Evolutionary conservation across 257 asterid genomes (phyloP), one percentile per base, ranked within the genome.

Genomic region (Hygrophila difformis): DNA sequence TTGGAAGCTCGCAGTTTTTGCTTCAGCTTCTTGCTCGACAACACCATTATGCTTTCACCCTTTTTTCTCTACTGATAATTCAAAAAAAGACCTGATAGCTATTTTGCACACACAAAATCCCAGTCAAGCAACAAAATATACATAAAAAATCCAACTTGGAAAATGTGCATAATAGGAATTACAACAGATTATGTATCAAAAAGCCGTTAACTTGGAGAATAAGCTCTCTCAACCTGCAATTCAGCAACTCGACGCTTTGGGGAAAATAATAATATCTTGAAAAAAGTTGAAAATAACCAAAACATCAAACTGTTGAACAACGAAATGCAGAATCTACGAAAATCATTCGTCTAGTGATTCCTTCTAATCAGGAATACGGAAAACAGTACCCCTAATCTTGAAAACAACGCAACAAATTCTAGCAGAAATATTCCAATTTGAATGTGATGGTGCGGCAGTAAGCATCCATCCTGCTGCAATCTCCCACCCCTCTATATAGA

Each of bases 11-110:
- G 63, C 31, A 80, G 44, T 78, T 70, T 78, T 57, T 78, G 78
- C 72, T 86, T 91, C 15, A 67, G 73, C 82, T 76, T 91, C 79
- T 86, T 91, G 67, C 80, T 80, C 31, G 96, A 91, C 29, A 78
- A 61, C 39, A 82, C 93, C 99, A 72, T 65, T 44, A 23, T 58
- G 50, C 4, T 18, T 29, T 38, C 24, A 26, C 18, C 53, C 39
- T 47, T 18, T 20, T 12, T 23, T n/a, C 15, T 33, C 12, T 5
- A 56, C 39, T 37, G n/a, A n/a, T n/a, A n/a, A 23, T 47, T 33
- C 50, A 59, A 59, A 39, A 55, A 60, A 8, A 17, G n/a, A 35
- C 44, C 66, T 59, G 59, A 22, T 24, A 56, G 24, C 9, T 6
- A 4, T 47, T 6, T 24, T 36, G 41, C 21, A 24, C 22, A n/a